Conservation (phyloP, 192 early-diverging fungal genomes). For the Mortierella claussenii region DNA sequence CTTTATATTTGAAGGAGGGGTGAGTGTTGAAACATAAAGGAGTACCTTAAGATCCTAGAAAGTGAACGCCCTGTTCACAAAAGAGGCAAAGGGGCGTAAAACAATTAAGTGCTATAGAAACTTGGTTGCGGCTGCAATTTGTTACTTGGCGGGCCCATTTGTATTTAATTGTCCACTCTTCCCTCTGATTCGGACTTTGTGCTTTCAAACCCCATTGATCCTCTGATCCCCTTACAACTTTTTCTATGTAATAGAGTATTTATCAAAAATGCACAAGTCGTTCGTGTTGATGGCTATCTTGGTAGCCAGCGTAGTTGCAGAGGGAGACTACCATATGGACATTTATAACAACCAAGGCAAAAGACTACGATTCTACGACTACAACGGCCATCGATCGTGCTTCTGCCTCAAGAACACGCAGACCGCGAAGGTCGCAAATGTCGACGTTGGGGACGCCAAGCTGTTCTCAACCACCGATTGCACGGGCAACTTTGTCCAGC, state of each 20-base stretch:
- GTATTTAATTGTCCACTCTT: too few species aligned
- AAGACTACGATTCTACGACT: background rate
- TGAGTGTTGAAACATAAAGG: too few species aligned
- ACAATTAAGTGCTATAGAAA: too few species aligned
- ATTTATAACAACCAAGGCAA: constrained; percentile 9
- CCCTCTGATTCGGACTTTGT: background rate
- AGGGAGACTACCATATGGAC: background rate
- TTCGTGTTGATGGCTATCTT: constrained; percentile 2
- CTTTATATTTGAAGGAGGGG: background rate
- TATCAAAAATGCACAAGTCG: constrained; percentile 3
- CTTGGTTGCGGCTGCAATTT: too few species aligned
- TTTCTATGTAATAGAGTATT: background rate
- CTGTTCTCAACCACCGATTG: constrained; percentile 23
- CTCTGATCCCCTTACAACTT: background rate
- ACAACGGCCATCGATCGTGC: constrained; percentile 7
- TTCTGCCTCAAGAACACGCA: constrained; percentile 28
- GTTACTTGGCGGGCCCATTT: too few species aligned
- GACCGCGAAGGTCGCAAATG: constrained; percentile 6
- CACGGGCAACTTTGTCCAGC: constrained; percentile 21
- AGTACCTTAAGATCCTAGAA: too few species aligned
- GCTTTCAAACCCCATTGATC: background rate
- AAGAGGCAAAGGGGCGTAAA: too few species aligned
- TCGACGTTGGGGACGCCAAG: constrained; percentile 3
- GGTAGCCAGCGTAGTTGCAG: background rate
- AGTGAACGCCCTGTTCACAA: too few species aligned